Base-by-base conservation (phyloP, 2,329 filamentous ascomycete genomes). In the Parafenestella ontariensis region DNA sequence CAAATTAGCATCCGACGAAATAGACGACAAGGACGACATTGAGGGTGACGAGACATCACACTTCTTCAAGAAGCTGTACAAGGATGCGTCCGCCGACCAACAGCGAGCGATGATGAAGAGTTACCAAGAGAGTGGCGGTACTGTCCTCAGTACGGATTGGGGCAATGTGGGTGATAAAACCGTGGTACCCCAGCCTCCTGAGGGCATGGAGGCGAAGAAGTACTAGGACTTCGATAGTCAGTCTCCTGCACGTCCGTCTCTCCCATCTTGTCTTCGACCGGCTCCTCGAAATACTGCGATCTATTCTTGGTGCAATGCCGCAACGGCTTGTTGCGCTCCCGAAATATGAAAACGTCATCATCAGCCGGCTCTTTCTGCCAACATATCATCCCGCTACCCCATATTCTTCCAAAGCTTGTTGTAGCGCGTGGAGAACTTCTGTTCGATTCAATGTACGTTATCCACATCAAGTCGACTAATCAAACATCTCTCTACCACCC, bases 71-170 rank as follows among this genome's bases (percentile, higher is more conserved):
- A 88, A 89, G 69, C 81, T 99, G 1, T 98, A 94, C 78, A 87
- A 89, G 59, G 82, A 81, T 31, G 87, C 91, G 0, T 87, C 89
- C 44, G 86, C 88, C 0, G 94, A 99, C 65, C 91, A 91, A 54
- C 87, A 87, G 71, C 87, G 92, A 1, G 95, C 95, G 8, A 99
- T 99, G 95, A 91, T 96, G 87, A 99, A 99, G 85, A 96, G 91
- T 71, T 98, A 91, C 70, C 83, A 87, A 13, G 94, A 99, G 81
- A 97, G 93, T 76, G 95, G 96, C 65, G 95, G 95, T 4, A 99
- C 95, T 0, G 85, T 90, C 2, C 79, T 99, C 45, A 97, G 92
- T 76, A 99, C 95, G 0, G 92, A 94, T 73, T 99, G 95, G 95
- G 77, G 79, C 9, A 90, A 96, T 58, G 94, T 97, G 18, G 85